Conservation (phyloP, 202 grass and related monocot genomes). For the Carex arenaria region DNA sequence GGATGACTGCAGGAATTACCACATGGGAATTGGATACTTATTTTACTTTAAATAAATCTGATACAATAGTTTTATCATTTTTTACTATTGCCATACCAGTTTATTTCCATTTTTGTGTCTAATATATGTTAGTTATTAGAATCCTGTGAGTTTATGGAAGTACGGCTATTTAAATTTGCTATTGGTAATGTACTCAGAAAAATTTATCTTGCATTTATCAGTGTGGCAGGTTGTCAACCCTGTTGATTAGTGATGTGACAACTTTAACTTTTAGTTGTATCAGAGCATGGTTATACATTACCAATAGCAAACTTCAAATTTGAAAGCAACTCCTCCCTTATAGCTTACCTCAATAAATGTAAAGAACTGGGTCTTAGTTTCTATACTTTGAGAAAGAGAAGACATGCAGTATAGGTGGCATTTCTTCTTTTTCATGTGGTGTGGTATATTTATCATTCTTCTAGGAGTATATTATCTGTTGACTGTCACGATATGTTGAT, state of each 20-base stretch:
- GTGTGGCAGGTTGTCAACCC: background rate
- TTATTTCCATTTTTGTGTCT: background rate
- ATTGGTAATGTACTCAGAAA: background rate
- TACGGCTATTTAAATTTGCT: background rate
- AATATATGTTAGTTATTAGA: background rate
- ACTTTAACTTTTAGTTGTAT: background rate
- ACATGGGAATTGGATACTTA: background rate
- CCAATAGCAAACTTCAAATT: background rate
- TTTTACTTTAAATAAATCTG: background rate
- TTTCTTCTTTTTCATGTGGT: background rate
- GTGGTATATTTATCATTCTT: background rate
- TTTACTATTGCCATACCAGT: background rate
- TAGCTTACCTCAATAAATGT: background rate
- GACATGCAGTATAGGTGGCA: background rate
- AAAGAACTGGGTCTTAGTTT: background rate
- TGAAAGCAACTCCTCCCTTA: background rate
- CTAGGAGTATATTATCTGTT: background rate
- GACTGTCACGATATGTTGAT: background rate
- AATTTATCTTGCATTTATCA: background rate
- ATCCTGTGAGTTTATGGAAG: background rate
- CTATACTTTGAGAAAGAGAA: background rate
- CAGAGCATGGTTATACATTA: background rate
- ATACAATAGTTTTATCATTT: background rate
- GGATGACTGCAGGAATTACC: background rate
- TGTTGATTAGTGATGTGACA: background rate